Evolutionary conservation across 1,139 yeast species (phyloP).

Genomic region (Diutina pseudorugosa): DNA sequence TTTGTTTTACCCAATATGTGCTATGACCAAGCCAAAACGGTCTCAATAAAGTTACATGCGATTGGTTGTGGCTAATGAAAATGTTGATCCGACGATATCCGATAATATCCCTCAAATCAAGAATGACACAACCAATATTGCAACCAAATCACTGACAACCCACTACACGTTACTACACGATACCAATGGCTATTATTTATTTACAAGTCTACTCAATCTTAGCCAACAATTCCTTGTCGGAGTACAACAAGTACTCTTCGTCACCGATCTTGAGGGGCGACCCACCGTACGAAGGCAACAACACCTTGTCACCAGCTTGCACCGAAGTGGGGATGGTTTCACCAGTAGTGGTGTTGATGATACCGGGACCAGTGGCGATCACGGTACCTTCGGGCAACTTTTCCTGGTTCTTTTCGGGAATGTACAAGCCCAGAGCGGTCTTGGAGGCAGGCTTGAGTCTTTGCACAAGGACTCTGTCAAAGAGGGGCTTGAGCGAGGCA

Average conservation of each 20-base stretch:
- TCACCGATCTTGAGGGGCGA: constrained; percentile 81
- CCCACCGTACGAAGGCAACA: constrained; percentile 88
- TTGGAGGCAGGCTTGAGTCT: constrained; percentile 84
- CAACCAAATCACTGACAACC: no score
- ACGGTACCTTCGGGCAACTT: constrained; percentile 79
- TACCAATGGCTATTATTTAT: background rate
- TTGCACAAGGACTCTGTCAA: constrained; percentile 93
- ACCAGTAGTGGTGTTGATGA: constrained; percentile 51
- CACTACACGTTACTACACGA: no score
- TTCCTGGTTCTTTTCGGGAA: constrained; percentile 94
- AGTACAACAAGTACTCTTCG: constrained; percentile 61
- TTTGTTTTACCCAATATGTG: no score
- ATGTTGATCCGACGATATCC: no score
- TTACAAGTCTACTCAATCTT: constrained; percentile 38
- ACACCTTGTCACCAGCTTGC: constrained; percentile 79
- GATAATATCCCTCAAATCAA: no score
- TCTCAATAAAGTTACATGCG: no score
- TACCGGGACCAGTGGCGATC: constrained; percentile 78
- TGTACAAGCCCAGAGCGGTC: constrained; percentile 89
- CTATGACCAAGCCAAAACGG: no score
- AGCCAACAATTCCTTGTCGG: constrained; percentile 91
- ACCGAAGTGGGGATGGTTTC: constrained; percentile 61
- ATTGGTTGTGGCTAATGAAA: no score
- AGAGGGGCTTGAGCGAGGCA: constrained; percentile 78
- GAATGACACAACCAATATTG: no score